phyloP scores from a whole-genome alignment of 495 filamentous ascomycete genomes.

The Lophiostoma macrostomum region DNA sequence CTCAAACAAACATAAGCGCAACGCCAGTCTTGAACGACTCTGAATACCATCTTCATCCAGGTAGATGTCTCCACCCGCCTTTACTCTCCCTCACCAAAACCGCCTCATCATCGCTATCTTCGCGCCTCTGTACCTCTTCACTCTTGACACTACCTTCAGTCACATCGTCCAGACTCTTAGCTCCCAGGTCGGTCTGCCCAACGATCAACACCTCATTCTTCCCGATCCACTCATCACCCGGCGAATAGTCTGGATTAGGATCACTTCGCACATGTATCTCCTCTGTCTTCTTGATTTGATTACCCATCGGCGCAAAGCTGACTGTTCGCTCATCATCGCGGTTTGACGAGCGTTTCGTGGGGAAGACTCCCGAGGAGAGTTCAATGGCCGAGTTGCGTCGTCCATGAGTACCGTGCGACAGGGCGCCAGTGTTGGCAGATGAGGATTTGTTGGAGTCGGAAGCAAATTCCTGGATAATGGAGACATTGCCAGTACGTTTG shows the following conservation, averaged over 20 bases:
- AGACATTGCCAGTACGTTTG: conserved; percentile 13
- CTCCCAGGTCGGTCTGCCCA: background rate
- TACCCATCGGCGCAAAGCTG: conserved; percentile 14
- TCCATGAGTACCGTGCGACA: background rate
- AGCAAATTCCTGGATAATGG: conserved; percentile 15
- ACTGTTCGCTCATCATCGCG: background rate
- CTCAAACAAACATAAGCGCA: background rate
- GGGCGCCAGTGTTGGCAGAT: background rate
- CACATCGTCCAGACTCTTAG: conserved; percentile 23
- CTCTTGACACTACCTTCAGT: conserved; percentile 24
- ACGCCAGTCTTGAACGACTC: too few species aligned
- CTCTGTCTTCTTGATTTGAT: conserved; percentile 25
- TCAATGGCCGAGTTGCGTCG: conserved; percentile 17
- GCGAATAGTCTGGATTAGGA: conserved; percentile 9
- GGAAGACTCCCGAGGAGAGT: conserved; percentile 2
- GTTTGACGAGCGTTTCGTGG: background rate
- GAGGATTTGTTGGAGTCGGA: conserved; percentile 14
- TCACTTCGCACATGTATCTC: conserved; percentile 13
- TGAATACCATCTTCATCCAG: background rate
- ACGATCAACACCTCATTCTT: background rate
- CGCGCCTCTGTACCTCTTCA: background rate
- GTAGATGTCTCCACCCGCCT: background rate
- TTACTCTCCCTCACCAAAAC: conserved; percentile 3
- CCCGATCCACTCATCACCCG: background rate
- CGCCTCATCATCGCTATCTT: conserved; percentile 23